Base-by-base conservation (phyloP, 1,284 basidiomycete genomes). In the Leccinum proliferum region DNA sequence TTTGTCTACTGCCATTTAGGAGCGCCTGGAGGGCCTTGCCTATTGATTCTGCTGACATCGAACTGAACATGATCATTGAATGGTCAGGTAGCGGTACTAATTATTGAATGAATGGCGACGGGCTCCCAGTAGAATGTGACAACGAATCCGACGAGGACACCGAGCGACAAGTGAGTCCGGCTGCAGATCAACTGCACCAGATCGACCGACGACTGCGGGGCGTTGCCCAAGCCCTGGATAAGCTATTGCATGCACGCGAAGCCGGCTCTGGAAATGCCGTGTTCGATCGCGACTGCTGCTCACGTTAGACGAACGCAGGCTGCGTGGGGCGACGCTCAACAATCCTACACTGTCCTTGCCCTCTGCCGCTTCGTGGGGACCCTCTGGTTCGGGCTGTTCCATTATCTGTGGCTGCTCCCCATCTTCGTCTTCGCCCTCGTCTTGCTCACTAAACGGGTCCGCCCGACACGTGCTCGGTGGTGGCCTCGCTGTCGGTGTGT, bases 301-400 rank as follows among this genome's bases (percentile, higher is more conserved):
- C 7, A 77, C 79, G 34, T 84, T 75, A 29, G 88, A 89, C 5
- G 79, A 77, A 41, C 80, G 78, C 4, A 86, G 87, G 67, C 85
- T 87, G 12, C 81, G 79, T 2, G 75, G 76, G 50, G 77, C 72
- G 60, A 80, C 81, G 10, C 75, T 68, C 58, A 83, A 74, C 39
- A 92, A 75, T 12, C 89, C 90, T 57, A 92, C 84, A 59, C 81
- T 81, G 68, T 92, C 89, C 58, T 90, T 87, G 37, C 81, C 79
- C 71, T 92, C 89, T 10, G 81, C 86, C 58, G 80, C 83, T 65
- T 85, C 85, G 37, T 83, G 76, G 8, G 80, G 80, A 4, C 81
- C 82, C 62, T 83, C 82, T 10, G 80, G 79, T 62, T 81, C 82
- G 2, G 81, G 81, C 48, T 82, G 79, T 63, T 82, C 82, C 76